A percentile compares a stretch with the other conserved stretches of the same genome.
Conservation (phyloP, 345 rosid species). For the Camelina laxa region DNA sequence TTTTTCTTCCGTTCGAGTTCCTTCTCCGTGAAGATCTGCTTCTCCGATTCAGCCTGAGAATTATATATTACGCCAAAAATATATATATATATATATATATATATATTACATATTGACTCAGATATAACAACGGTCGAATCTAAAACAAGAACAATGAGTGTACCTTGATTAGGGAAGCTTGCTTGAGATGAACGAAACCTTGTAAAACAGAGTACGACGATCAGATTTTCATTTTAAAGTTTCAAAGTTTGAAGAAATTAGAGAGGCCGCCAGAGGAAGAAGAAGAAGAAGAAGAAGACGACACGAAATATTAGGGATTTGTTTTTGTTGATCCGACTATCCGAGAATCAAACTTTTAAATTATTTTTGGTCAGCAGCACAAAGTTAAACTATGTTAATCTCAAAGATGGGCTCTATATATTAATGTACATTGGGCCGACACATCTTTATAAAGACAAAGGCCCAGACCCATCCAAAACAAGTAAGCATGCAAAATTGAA, state of each 20-base stretch:
- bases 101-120: not conserved
- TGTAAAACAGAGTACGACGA: not conserved
- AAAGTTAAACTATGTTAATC: too few relatives aligned
- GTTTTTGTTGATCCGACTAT: too few relatives aligned
- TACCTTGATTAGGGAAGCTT: not conserved
- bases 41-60: conserved; percentile 52
- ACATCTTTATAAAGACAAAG: too few relatives aligned
- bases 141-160: not conserved
- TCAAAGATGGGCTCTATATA: too few relatives aligned
- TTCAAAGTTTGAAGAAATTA: not conserved
- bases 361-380: too few relatives aligned
- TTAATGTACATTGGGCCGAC: too few relatives aligned
- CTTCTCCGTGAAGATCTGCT: conserved; percentile 51
- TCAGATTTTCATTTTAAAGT: not conserved
- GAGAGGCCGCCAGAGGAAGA: not conserved
- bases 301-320: too few relatives aligned
- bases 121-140: not conserved
- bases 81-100: too few relatives aligned
- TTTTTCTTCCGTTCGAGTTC: conserved; percentile 76
- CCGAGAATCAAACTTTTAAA: too few relatives aligned
- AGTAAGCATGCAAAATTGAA: too few relatives aligned
- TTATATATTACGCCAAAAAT: not conserved
- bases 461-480: too few relatives aligned
- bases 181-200: not conserved
- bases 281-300: too few relatives aligned